phyloP scores from a whole-genome alignment of 768 basidiomycete genomes.

The Leccinum olivaceopallidum region DNA sequence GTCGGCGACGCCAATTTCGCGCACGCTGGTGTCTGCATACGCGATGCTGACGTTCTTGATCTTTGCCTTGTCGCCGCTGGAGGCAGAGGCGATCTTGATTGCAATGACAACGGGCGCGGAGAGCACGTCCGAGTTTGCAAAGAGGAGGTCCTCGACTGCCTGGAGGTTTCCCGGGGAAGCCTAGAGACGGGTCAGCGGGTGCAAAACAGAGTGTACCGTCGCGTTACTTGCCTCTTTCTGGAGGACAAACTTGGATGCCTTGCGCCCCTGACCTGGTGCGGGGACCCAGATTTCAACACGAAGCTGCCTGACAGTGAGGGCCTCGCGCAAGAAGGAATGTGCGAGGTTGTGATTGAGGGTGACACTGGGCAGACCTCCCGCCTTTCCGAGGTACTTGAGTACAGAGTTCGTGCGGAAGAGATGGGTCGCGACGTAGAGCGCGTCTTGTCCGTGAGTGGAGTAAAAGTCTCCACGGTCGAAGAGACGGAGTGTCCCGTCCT shows the following conservation, averaged over 20 bases:
- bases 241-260: slow-evolving; percentile 69
- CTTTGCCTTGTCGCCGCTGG: slow-evolving; percentile 56
- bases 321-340: slow-evolving; percentile 82
- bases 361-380: slow-evolving; percentile 71
- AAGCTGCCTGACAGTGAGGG: slow-evolving; percentile 86
- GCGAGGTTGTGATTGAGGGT: slow-evolving; percentile 75
- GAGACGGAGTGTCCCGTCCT: slow-evolving; percentile 81
- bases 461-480: slow-evolving; percentile 87
- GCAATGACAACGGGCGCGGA: slow-evolving; percentile 90
- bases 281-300: slow-evolving; percentile 89
- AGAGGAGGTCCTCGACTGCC: slow-evolving; percentile 82
- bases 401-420: slow-evolving; percentile 89
- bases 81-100: slow-evolving; percentile 68
- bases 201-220: neutral
- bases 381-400: slow-evolving; percentile 79
- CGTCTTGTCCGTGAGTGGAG: slow-evolving; percentile 87
- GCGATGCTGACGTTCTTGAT: slow-evolving; percentile 80
- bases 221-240: slow-evolving; percentile 67
- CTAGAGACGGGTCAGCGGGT: slow-evolving; percentile 36
- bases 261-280: slow-evolving; percentile 73
- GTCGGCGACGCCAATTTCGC: slow-evolving; percentile 51
- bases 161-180: slow-evolving; percentile 76
- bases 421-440: slow-evolving; percentile 80
- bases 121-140: slow-evolving; percentile 74
- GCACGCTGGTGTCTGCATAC: slow-evolving; percentile 86